Evolutionary conservation across 2,329 filamentous ascomycete species (phyloP).

Genomic region (Cercospora sesami): DNA sequence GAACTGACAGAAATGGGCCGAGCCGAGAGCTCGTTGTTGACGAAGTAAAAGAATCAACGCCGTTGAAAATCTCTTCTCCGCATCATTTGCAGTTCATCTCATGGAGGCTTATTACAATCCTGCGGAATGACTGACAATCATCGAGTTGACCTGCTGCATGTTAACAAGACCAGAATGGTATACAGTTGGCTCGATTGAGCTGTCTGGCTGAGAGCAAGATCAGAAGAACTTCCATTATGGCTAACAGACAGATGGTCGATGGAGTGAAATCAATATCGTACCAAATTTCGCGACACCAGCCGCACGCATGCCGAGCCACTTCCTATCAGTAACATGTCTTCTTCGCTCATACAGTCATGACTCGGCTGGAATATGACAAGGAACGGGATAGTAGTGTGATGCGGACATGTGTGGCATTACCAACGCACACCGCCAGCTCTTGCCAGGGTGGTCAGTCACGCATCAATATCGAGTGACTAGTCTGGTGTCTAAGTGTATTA

Average conservation of each 20-base stretch:
- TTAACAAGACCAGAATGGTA: background rate
- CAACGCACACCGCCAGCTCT: background rate
- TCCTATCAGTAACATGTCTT: no score
- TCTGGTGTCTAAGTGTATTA: constrained; percentile 22
- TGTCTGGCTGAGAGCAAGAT: background rate
- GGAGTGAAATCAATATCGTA: background rate
- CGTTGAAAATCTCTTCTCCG: background rate
- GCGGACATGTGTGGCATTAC: background rate
- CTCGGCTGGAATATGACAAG: no score
- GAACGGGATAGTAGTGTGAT: background rate
- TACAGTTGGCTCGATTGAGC: background rate
- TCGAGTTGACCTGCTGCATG: background rate
- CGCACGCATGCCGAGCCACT: background rate
- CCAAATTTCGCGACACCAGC: background rate
- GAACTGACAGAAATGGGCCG: no score
- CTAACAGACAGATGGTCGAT: background rate
- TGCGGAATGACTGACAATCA: background rate
- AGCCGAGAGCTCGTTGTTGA: no score
- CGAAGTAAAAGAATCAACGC: background rate
- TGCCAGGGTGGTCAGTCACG: background rate
- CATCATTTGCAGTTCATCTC: background rate
- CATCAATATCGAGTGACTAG: background rate
- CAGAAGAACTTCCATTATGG: background rate
- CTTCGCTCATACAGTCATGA: no score
- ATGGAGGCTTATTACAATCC: background rate